A percentile compares a stretch with the other conserved stretches of the same genome.
Evolutionary conservation across 805 yeast species (phyloP).

Genomic region (Kodamaea sagamina): DNA sequence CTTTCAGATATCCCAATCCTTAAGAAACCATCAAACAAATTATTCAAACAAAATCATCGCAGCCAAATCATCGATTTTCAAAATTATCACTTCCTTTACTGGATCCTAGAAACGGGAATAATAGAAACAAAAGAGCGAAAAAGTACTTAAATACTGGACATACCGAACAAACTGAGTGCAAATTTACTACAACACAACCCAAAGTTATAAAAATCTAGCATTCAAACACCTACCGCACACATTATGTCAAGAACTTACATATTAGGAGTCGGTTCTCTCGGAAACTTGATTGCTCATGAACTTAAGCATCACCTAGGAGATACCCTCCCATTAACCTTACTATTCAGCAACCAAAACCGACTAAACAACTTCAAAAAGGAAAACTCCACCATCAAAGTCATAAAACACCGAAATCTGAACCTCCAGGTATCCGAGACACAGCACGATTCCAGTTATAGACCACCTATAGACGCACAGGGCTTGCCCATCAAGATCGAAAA

Average conservation of each 20-base stretch:
- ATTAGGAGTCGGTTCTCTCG: conserved; percentile 58
- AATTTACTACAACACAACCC: not conserved
- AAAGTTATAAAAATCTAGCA: not conserved
- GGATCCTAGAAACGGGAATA: no score
- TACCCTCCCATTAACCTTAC: conserved; percentile 35
- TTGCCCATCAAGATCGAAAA: conserved; percentile 42
- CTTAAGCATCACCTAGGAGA: conserved; percentile 45
- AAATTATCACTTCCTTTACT: no score
- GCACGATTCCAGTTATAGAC: conserved; percentile 30
- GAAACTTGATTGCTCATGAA: conserved; percentile 48
- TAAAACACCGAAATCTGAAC: conserved; percentile 24
- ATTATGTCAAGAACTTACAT: conserved; percentile 41
- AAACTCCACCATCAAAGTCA: conserved; percentile 39
- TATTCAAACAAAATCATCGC: no score
- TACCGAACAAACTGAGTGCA: no score
- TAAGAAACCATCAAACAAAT: no score
- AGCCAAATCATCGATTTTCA: no score
- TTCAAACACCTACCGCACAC: conserved; percentile 28
- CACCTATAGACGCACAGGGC: conserved; percentile 13
- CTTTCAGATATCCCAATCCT: no score
- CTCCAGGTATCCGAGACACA: conserved; percentile 15
- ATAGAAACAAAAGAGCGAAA: no score
- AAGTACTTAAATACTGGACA: no score
- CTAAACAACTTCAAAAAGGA: conserved; percentile 41
- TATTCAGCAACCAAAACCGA: conserved; percentile 42